phyloP scores from a whole-genome alignment of 108 stramenopile species.

The Parietichytrium sp. region DNA sequence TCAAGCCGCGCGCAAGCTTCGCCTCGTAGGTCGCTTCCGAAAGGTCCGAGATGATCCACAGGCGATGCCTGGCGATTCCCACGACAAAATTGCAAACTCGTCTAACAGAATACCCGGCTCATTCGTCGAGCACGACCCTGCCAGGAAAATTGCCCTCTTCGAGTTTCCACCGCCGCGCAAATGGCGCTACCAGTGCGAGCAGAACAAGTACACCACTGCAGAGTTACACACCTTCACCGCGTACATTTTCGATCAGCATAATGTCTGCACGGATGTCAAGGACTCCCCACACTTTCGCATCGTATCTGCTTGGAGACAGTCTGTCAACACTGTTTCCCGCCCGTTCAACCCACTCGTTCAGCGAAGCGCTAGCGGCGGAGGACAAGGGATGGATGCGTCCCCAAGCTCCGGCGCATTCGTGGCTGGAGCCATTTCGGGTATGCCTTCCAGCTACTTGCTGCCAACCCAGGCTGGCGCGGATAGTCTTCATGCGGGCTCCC shows the following conservation, averaged over 20 bases:
- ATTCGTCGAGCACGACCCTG: constrained; percentile 10
- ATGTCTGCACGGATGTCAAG: constrained; percentile 11
- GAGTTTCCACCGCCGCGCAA: constrained; percentile 26
- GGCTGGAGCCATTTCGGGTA: too few species aligned
- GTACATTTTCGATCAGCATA: constrained; percentile 13
- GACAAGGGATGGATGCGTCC: too few species aligned
- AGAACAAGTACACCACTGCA: constrained; percentile 33
- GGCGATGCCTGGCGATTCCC: not conserved
- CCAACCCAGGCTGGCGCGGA: too few species aligned
- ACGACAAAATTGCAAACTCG: not conserved
- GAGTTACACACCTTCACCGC: constrained; percentile 37
- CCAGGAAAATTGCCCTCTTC: not conserved
- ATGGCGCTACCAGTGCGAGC: constrained; percentile 30
- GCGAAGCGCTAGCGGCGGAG: too few species aligned
- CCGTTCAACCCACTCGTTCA: not conserved
- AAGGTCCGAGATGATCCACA: constrained; percentile 4
- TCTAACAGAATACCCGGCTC: not conserved
- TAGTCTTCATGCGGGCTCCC: too few species aligned
- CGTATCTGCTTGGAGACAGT: constrained; percentile 24
- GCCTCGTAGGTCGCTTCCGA: constrained; percentile 33
- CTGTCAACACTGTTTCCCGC: constrained; percentile 30
- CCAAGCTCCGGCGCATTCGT: too few species aligned
- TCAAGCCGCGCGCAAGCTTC: constrained; percentile 28
- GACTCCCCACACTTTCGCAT: constrained; percentile 38
- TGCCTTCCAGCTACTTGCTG: too few species aligned